A percentile compares a stretch with the other conserved stretches of the same genome.
Evolutionary conservation across 768 basidiomycete species (phyloP).

Genomic region (Boletus fagicola): DNA sequence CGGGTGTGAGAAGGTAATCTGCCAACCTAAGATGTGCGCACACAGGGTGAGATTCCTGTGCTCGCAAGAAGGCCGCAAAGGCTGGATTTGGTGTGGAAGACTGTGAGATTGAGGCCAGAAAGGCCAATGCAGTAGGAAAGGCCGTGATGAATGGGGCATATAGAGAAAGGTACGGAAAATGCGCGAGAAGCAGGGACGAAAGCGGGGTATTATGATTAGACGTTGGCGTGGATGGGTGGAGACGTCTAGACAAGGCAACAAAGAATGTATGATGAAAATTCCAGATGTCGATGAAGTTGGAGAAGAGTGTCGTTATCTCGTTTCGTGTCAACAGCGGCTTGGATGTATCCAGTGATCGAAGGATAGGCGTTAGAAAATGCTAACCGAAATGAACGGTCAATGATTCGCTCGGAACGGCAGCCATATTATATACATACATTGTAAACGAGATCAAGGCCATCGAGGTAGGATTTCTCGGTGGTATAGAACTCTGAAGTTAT

Average conservation of each 20-base stretch:
- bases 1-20: slow-evolving; percentile 84
- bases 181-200: slow-evolving; percentile 65
- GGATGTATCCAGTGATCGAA: slow-evolving; percentile 66
- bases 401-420: neutral
- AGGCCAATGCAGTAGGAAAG: slow-evolving; percentile 64
- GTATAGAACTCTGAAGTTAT: slow-evolving; percentile 79
- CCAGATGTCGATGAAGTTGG: slow-evolving; percentile 91
- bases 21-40: slow-evolving; percentile 75
- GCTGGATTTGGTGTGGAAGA: slow-evolving; percentile 38
- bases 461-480: slow-evolving; percentile 78
- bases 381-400: slow-evolving; percentile 29
- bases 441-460: slow-evolving; percentile 81
- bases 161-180: slow-evolving; percentile 86
- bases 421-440: slow-evolving; percentile 47
- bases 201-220: slow-evolving; percentile 39
- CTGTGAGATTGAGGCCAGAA: slow-evolving; percentile 54
- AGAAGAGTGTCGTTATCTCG: slow-evolving; percentile 73
- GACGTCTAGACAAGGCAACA: slow-evolving; percentile 51
- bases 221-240: slow-evolving; percentile 21
- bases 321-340: slow-evolving; percentile 67
- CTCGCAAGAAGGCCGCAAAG: slow-evolving; percentile 63
- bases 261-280: slow-evolving; percentile 80
- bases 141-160: slow-evolving; percentile 84
- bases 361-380: slow-evolving; percentile 83
- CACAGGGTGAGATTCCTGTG: slow-evolving; percentile 64